Evolutionary conservation across 495 filamentous ascomycete species (phyloP).

Genomic region (Aspergillus saccharolyticus): DNA sequence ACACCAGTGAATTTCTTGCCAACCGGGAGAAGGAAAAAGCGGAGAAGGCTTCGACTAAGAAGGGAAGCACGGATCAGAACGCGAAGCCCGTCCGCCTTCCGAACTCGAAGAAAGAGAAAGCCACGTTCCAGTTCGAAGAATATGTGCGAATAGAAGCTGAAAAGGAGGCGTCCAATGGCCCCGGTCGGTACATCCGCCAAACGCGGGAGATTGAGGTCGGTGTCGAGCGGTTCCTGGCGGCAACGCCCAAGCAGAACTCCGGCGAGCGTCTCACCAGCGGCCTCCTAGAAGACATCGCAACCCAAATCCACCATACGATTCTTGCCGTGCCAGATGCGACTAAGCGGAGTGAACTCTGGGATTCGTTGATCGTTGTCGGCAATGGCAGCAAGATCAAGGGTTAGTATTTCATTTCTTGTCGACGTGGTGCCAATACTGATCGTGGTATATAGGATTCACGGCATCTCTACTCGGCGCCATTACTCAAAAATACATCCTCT

Average conservation of each 20-base stretch:
- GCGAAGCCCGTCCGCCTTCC: slow-evolving; percentile 60
- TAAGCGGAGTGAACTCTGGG: slow-evolving; percentile 82
- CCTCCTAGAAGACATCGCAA: slow-evolving; percentile 73
- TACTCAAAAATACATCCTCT: slow-evolving; percentile 77
- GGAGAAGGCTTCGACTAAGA: slow-evolving; percentile 69
- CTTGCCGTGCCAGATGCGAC: slow-evolving; percentile 71
- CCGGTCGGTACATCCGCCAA: slow-evolving; percentile 37
- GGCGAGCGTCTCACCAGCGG: slow-evolving; percentile 46
- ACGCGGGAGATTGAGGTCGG: slow-evolving; percentile 77
- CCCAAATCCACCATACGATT: slow-evolving; percentile 75
- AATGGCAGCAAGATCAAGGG: slow-evolving; percentile 82
- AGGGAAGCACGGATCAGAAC: slow-evolving; percentile 42
- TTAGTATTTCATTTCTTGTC: slow-evolving; percentile 19
- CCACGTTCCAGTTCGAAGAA: slow-evolving; percentile 80
- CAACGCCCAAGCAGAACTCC: slow-evolving; percentile 36
- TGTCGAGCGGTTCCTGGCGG: slow-evolving; percentile 79
- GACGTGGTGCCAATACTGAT: slow-evolving; percentile 5
- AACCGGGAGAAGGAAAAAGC: slow-evolving; percentile 87
- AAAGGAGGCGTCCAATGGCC: slow-evolving; percentile 19
- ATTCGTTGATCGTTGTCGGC: slow-evolving; percentile 80
- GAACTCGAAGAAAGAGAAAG: slow-evolving; percentile 73
- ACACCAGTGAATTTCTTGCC: slow-evolving; percentile 86
- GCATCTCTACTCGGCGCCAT: slow-evolving; percentile 78
- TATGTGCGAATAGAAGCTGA: slow-evolving; percentile 53
- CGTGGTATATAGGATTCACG: slow-evolving; percentile 57